Evolutionary conservation across 441 rosid species (phyloP).

Genomic region (Populus hybrid): DNA sequence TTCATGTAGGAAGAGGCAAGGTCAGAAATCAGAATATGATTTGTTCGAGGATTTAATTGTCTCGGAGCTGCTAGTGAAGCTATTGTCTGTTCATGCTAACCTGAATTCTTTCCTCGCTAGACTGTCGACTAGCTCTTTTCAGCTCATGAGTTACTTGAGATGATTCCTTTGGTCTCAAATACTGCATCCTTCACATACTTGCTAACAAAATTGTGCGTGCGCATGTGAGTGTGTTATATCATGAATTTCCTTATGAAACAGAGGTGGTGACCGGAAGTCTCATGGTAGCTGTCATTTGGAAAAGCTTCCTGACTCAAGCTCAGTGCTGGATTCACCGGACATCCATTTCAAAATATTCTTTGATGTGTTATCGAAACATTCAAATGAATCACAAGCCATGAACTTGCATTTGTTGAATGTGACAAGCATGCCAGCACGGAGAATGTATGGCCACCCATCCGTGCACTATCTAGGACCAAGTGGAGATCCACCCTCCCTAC

Average conservation of each 20-base stretch:
- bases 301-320: constrained; percentile 46
- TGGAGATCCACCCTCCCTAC: constrained; percentile 38
- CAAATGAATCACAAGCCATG: constrained; percentile 17
- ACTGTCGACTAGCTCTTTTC: not conserved
- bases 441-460: constrained; percentile 64
- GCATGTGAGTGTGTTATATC: not conserved
- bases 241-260: constrained; percentile 25
- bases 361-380: constrained; percentile 28
- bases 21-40: not conserved
- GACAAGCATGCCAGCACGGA: constrained; percentile 38
- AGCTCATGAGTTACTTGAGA: not conserved
- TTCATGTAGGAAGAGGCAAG: not conserved
- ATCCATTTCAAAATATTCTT: constrained; percentile 27
- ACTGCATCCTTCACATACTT: not conserved
- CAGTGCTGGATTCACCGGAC: constrained; percentile 26
- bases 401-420: constrained; percentile 43
- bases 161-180: not conserved
- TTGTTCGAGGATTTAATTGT: not conserved
- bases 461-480: constrained; percentile 37
- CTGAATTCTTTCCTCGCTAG: not conserved
- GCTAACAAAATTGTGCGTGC: not conserved
- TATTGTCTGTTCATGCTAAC: not conserved
- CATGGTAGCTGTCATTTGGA: constrained; percentile 62
- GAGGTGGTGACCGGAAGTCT: constrained; percentile 58
- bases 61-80: not conserved